Base-by-base conservation (phyloP, 306 rosid species). In the Spatholobus suberectus region DNA sequence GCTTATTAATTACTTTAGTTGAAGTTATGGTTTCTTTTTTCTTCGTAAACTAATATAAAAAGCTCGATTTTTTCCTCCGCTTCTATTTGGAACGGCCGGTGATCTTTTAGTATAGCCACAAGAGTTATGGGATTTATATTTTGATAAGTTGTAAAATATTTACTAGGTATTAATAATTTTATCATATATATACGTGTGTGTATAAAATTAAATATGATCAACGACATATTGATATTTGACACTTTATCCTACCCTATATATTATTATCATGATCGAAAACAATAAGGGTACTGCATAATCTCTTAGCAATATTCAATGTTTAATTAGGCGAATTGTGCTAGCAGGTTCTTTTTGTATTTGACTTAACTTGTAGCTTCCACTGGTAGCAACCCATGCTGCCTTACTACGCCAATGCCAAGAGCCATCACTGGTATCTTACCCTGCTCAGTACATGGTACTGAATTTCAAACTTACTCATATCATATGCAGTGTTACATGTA, bases 341-440 rank as follows among this genome's bases (percentile, higher is more conserved):
- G 78, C 8, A 34, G 55, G 9, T 57, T 59, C 8, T 26, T 38
- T 77, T 9, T 54, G n/a, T 23, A 34, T 54, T 27, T 75, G 40
- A 40, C 35, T 11, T 20, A n/a, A 52, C 69, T 37, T 62, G 88
- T 77, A 93, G 96, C 32, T 87, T 79, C 76, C 58, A 0, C 0
- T 90, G 82, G 90, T 73, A 66, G 89, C 82, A 12, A 81, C 87
- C 75, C 86, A 89, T 77, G 98, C 90, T 70, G 90, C 93, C 59
- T 55, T 84, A 90, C 75, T 76, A 87, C 97, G 5, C 85, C 83
- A 5, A 90, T 95, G 72, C 97, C 98, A 17, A 88, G 88, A 78
- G 79, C 94, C 4, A 75, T 95, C 73, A 46, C 65, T 7, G 84
- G 86, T 82, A 86, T 80, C 51, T 1, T 46, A 51, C 10, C 78